Percentiles rank a stretch among this genome's conserved stretches.
These are phyloP conservation scores for Fusarium longipes DNA, from an alignment of 2,329 filamentous ascomycete species.

Conservation along the genomic window DNA sequence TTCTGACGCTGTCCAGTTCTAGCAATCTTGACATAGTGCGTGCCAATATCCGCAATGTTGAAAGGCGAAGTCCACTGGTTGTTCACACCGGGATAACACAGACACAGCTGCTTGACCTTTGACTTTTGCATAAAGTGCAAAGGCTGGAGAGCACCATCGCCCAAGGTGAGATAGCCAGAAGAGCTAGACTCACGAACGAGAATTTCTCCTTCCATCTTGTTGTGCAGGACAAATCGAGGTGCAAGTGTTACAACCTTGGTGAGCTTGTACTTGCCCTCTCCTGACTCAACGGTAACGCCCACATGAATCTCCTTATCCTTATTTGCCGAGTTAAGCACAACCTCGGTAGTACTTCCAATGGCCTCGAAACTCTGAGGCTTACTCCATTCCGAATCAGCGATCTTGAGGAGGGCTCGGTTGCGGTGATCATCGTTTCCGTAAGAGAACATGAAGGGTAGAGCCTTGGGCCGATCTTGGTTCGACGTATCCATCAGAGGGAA, in stretches of 20 bases:
- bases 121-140: slow-evolving; percentile 90
- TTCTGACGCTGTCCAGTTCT: slow-evolving; percentile 90
- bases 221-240: slow-evolving; percentile 93
- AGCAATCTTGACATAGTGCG: slow-evolving; percentile 91
- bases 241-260: slow-evolving; percentile 95
- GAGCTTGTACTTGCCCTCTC: slow-evolving; percentile 97
- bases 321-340: slow-evolving; percentile 79
- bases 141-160: slow-evolving; percentile 82
- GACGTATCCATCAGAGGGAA: slow-evolving; percentile 65
- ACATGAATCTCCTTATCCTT: slow-evolving; percentile 87
- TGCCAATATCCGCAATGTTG: slow-evolving; percentile 95
- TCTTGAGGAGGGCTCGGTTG: slow-evolving; percentile 87
- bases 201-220: slow-evolving; percentile 88
- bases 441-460: slow-evolving; percentile 95
- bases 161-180: slow-evolving; percentile 82
- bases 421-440: slow-evolving; percentile 88
- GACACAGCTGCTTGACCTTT: slow-evolving; percentile 85
- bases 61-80: slow-evolving; percentile 99
- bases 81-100: slow-evolving; percentile 93
- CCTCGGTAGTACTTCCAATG: slow-evolving; percentile 91
- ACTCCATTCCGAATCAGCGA: slow-evolving; percentile 94
- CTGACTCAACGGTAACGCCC: slow-evolving; percentile 87
- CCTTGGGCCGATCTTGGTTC: slow-evolving; percentile 71
- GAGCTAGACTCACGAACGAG: slow-evolving; percentile 93
- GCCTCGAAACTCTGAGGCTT: slow-evolving; percentile 98